Percentiles rank a stretch among this genome's conserved stretches.
These are phyloP conservation scores for Suhomyces xylopsoci DNA, from an alignment of 805 yeast species.

Conservation along the genomic window DNA sequence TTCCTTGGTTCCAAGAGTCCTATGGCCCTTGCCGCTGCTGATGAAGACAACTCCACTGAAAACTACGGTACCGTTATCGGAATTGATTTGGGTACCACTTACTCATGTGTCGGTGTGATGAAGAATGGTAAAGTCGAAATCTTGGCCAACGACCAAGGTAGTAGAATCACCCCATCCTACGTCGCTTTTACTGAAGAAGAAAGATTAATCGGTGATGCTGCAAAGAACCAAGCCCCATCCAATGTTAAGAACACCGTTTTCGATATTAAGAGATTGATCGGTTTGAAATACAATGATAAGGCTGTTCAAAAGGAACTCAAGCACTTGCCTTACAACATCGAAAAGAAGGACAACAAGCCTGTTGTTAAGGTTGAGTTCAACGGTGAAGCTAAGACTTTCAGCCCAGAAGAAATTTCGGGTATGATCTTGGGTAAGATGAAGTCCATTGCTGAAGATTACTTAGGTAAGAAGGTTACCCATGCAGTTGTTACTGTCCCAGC, in stretches of 20 bases:
- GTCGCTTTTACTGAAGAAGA: slow-evolving; percentile 93
- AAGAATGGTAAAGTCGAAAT: slow-evolving; percentile 90
- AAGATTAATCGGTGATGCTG: slow-evolving; percentile 94
- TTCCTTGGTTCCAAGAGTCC: slow-evolving; percentile 24
- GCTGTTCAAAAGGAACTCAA: slow-evolving; percentile 85
- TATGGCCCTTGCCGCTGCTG: slow-evolving; percentile 19
- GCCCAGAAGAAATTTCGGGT: slow-evolving; percentile 93
- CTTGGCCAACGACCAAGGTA: slow-evolving; percentile 97
- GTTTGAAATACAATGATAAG: slow-evolving; percentile 77
- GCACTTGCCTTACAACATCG: slow-evolving; percentile 82
- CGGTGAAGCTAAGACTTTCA: slow-evolving; percentile 81
- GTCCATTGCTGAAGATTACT: slow-evolving; percentile 75
- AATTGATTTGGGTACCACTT: slow-evolving; percentile 95
- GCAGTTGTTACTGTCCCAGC: slow-evolving; percentile 95
- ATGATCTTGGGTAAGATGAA: slow-evolving; percentile 90
- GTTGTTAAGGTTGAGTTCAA: slow-evolving; percentile 77
- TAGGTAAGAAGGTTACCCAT: slow-evolving; percentile 71
- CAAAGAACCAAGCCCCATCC: slow-evolving; percentile 95
- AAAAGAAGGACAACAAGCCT: slow-evolving; percentile 73
- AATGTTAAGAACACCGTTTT: slow-evolving; percentile 89
- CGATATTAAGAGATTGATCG: slow-evolving; percentile 91
- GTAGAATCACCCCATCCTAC: slow-evolving; percentile 95
- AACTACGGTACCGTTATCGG: slow-evolving; percentile 73
- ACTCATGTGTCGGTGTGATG: slow-evolving; percentile 95
- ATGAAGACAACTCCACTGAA: slow-evolving; percentile 30